Percentiles rank a stretch among this genome's conserved stretches.
phyloP scores from a whole-genome alignment of 2,329 filamentous ascomycete genomes.

The Aspergillus felis region DNA sequence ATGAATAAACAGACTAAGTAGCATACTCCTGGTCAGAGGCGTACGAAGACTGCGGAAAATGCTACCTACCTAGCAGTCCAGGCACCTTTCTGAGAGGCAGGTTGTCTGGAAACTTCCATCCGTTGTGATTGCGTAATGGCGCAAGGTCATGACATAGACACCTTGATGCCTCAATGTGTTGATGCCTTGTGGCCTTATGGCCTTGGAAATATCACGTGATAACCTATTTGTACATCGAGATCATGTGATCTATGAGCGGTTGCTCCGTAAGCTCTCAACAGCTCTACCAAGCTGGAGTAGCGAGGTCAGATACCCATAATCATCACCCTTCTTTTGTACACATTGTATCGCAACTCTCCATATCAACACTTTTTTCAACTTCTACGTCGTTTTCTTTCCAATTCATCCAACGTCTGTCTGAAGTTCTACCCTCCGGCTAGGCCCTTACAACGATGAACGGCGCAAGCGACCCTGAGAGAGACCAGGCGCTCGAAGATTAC shows the following conservation, averaged over 20 bases:
- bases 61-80: no score
- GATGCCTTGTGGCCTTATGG: conserved; percentile 4
- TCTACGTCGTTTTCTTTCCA: background rate
- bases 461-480: conserved; percentile 50
- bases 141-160: conserved; percentile 10
- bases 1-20: background rate
- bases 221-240: no score
- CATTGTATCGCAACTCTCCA: background rate
- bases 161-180: conserved; percentile 15
- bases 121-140: conserved; percentile 19
- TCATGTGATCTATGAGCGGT: conserved; percentile 3
- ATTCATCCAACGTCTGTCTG: background rate
- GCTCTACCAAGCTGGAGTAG: conserved; percentile 25
- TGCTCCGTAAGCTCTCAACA: conserved; percentile 22
- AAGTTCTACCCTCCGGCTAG: conserved; percentile 6
- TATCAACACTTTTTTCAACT: background rate
- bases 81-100: background rate
- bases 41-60: no score
- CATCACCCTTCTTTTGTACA: conserved; percentile 12
- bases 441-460: conserved; percentile 33
- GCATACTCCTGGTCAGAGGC: no score
- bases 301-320: conserved; percentile 14
- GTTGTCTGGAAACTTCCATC: conserved; percentile 11
- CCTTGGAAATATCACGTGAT: background rate
- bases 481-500: conserved; percentile 72